Evolutionary conservation across 2,329 filamentous ascomycete species (phyloP).

Genomic region (Hymenotorrendiella dingleyae): DNA sequence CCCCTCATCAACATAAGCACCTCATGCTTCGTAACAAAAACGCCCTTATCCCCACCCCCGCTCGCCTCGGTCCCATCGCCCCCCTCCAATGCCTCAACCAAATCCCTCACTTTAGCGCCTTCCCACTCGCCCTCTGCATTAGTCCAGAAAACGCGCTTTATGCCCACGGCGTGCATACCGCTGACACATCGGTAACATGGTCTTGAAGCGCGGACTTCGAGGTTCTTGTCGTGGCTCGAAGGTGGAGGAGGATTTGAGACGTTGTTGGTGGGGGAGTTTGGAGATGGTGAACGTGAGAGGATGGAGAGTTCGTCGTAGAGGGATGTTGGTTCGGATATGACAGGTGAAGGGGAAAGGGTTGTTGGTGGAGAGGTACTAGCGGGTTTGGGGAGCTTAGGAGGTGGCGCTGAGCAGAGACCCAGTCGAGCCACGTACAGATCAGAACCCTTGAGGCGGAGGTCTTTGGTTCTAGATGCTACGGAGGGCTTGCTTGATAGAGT

Average conservation of each 20-base stretch:
- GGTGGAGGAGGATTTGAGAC: background rate
- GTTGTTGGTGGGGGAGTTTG: background rate
- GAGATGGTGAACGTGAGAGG: constrained; percentile 14
- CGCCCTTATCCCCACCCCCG: constrained; percentile 20
- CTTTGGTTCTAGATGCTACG: constrained; percentile 37
- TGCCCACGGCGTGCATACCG: constrained; percentile 46
- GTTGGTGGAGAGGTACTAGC: background rate
- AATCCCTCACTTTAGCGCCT: constrained; percentile 42
- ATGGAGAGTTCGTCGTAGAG: constrained; percentile 42
- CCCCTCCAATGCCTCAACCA: constrained; percentile 42
- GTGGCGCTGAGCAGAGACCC: constrained; percentile 20
- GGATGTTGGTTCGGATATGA: constrained; percentile 27
- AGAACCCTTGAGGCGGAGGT: constrained; percentile 41
- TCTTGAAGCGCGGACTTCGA: constrained; percentile 31
- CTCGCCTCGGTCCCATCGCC: constrained; percentile 30
- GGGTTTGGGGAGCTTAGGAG: background rate
- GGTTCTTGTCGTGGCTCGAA: background rate
- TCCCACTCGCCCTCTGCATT: constrained; percentile 43
- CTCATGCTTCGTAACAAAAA: constrained; percentile 49
- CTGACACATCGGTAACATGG: constrained; percentile 47
- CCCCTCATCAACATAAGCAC: constrained; percentile 38
- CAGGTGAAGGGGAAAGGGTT: background rate
- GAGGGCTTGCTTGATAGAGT: constrained; percentile 19
- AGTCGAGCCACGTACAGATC: constrained; percentile 46
- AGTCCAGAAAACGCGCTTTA: constrained; percentile 49